A percentile compares a stretch with the other conserved stretches of the same genome.
Conservation (phyloP, 345 rosid species). For the Eucalyptus tenuipes region DNA sequence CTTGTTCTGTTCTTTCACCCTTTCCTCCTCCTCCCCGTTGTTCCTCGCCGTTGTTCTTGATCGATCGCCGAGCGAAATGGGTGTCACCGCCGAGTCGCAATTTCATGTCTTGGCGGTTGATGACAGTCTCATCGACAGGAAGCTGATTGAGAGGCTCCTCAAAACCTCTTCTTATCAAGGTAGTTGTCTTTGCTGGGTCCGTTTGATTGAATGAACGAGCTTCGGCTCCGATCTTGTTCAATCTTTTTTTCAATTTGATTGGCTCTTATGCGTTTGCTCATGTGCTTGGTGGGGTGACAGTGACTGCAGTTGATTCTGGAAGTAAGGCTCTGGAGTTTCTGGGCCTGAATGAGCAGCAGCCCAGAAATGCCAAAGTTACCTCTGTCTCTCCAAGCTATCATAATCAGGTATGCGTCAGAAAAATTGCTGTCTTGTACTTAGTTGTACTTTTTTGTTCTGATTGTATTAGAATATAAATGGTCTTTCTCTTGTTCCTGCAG, state of each 20-base stretch:
- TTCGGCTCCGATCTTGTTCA: not conserved
- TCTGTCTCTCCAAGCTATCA: slow-evolving; percentile 23
- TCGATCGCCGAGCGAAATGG: slow-evolving; percentile 7
- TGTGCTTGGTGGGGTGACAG: slow-evolving; percentile 12
- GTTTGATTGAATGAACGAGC: not conserved
- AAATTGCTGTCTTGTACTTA: not conserved
- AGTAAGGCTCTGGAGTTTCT: slow-evolving; percentile 80
- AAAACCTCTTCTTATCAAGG: slow-evolving; percentile 88
- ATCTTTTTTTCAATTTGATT: not conserved
- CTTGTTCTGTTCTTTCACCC: not conserved
- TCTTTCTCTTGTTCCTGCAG: not conserved
- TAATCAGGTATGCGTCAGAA: not conserved
- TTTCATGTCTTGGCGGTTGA: slow-evolving; percentile 97
- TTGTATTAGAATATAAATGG: not conserved
- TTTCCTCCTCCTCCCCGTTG: not conserved
- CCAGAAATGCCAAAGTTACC: slow-evolving; percentile 6
- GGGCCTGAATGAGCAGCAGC: slow-evolving; percentile 31
- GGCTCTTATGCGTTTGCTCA: not conserved
- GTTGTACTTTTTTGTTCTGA: not conserved
- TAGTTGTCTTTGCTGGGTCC: not conserved
- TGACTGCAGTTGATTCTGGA: slow-evolving; percentile 87
- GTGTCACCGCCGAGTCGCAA: slow-evolving; percentile 23
- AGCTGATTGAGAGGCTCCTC: slow-evolving; percentile 78
- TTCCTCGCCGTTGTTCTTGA: not conserved
- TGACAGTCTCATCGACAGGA: slow-evolving; percentile 70